These are phyloP conservation scores for Blastobotrys persicus DNA, from an alignment of 1,139 yeast genomes.

Conservation along the genomic window DNA sequence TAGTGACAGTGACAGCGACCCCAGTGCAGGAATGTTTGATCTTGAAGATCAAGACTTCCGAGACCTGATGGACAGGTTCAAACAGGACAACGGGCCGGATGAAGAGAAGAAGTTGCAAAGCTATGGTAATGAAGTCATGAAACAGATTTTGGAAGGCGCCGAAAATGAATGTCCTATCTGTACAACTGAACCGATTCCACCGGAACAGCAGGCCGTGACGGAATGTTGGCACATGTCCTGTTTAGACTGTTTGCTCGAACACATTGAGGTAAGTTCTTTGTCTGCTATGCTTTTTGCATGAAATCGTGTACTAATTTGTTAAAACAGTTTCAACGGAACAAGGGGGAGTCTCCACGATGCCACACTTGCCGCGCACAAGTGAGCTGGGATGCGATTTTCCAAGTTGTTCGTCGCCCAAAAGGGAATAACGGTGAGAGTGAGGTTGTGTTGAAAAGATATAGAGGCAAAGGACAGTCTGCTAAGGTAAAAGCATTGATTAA, in stretches of 20 bases:
- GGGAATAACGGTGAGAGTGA: conserved; percentile 6
- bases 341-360: conserved; percentile 37
- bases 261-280: conserved; percentile 41
- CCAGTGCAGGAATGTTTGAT: conserved; percentile 17
- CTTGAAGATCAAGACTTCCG: conserved; percentile 28
- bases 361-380: conserved; percentile 41
- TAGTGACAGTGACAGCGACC: neutral
- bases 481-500: conserved; percentile 69
- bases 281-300: neutral
- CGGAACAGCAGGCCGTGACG: conserved; percentile 60
- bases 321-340: conserved; percentile 31
- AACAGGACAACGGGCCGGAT: conserved; percentile 16
- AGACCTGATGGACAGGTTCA: conserved; percentile 27
- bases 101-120: conserved; percentile 27
- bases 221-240: conserved; percentile 84
- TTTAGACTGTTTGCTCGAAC: conserved; percentile 68
- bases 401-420: conserved; percentile 27
- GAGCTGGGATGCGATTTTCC: conserved; percentile 29
- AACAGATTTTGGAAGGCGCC: conserved; percentile 38
- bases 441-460: conserved; percentile 21
- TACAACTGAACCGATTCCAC: conserved; percentile 55
- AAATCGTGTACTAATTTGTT: neutral
- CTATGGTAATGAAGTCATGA: conserved; percentile 41
- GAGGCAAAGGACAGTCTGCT: conserved; percentile 47
- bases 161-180: conserved; percentile 82